Conservation (phyloP, 768 basidiomycete species). For the Boletus huronensis region DNA sequence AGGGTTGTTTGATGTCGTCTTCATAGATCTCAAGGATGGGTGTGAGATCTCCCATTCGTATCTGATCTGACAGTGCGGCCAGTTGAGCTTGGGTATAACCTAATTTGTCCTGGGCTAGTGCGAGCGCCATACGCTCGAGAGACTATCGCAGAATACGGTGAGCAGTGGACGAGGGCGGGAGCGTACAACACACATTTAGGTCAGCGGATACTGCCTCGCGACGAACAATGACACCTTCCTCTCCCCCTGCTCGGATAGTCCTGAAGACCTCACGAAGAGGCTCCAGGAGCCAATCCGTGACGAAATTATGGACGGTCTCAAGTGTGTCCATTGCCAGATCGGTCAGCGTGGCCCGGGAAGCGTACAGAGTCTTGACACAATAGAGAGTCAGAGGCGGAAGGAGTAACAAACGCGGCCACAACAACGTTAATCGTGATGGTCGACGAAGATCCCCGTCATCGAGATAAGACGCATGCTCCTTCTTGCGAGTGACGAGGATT, state of each 20-base stretch:
- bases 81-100: conserved; percentile 62
- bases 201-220: conserved; percentile 84
- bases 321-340: conserved; percentile 56
- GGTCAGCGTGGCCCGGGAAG: conserved; percentile 54
- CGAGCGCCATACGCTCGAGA: conserved; percentile 87
- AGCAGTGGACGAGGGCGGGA: not conserved
- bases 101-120: conserved; percentile 80
- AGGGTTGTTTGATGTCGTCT: conserved; percentile 83
- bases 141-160: conserved; percentile 47
- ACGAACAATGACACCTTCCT: conserved; percentile 70
- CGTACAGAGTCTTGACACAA: conserved; percentile 47
- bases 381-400: conserved; percentile 67
- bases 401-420: conserved; percentile 82
- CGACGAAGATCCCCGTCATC: conserved; percentile 47
- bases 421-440: conserved; percentile 61
- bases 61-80: conserved; percentile 56
- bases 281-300: conserved; percentile 81
- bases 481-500: conserved; percentile 27
- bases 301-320: conserved; percentile 69
- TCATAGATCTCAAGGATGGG: conserved; percentile 87
- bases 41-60: conserved; percentile 80
- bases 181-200: conserved; percentile 54
- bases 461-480: conserved; percentile 30
- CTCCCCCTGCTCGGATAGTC: conserved; percentile 80
- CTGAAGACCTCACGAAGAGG: conserved; percentile 78